Percentiles rank a stretch among this genome's conserved stretches.
These are phyloP conservation scores for Mucor indicus DNA, from an alignment of 371 early-diverging fungal genomes.

Conservation along the genomic window DNA sequence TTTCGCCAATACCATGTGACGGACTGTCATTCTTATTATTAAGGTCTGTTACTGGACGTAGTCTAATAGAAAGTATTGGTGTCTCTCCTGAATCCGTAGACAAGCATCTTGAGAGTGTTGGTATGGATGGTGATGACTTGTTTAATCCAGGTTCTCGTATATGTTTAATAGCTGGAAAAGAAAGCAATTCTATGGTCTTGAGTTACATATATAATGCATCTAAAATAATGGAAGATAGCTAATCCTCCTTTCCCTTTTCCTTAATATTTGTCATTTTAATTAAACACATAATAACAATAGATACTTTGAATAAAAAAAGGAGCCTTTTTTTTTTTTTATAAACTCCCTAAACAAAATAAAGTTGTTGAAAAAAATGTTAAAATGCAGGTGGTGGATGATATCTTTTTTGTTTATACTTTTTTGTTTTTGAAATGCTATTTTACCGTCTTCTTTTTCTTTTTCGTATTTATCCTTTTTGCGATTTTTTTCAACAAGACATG, in stretches of 20 bases:
- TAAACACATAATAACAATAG: no score
- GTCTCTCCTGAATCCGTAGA: constrained; percentile 3
- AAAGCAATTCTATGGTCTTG: background rate
- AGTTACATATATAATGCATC: constrained; percentile 13
- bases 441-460: constrained; percentile 10
- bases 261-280: no score
- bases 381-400: constrained; percentile 5
- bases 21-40: constrained; percentile 20
- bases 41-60: constrained; percentile 10
- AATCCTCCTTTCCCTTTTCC: no score
- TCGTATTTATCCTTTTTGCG: constrained; percentile 1
- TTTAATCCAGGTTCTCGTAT: constrained; percentile 21
- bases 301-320: no score
- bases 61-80: constrained; percentile 21
- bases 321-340: no score
- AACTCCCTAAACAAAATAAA: background rate
- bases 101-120: constrained; percentile 8
- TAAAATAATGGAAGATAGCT: no score
- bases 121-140: constrained; percentile 15
- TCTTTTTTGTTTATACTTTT: background rate
- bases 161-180: constrained; percentile 4
- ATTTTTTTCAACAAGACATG: constrained; percentile 3
- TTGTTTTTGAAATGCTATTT: constrained; percentile 1
- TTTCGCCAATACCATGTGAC: constrained; percentile 8
- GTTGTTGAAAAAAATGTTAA: no score